Base-by-base conservation (phyloP, 108 stramenopile genomes). In the Pseudonitzschia pungens region DNA sequence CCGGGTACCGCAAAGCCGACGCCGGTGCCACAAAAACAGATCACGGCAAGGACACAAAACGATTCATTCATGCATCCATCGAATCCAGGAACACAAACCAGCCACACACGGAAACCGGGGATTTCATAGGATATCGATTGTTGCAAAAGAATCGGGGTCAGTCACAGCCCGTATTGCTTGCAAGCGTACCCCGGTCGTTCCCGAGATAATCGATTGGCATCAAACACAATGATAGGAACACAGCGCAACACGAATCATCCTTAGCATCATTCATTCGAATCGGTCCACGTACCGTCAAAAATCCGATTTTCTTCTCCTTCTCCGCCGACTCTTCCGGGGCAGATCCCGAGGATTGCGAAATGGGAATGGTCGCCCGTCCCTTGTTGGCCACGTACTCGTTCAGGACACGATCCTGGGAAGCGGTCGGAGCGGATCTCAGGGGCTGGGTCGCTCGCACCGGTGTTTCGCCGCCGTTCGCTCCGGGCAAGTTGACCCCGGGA, bases 401-500 rank as follows among this genome's bases (percentile, higher is more conserved):
- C 60, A 62, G 15, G 32, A 62, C 29, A 36, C 60, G 32, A 21
- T 62, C 60, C 20, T 62, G 60, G 9, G 60, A 62, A 4, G 57
- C 31, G 14, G 57, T 58, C 4, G 57, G 57, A 58, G 57, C 6
- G 5, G 57, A 58, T 6, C 7, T 62, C 32, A 62, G 14, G 15
- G 60, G 60, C 29, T 62, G 60, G 32, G 60, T 62, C 0, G 60
- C 60, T 58, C 57, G 53, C 7, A 54, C 53, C 7, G n/a, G n/a
- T n/a, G n/a, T n/a, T n/a, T 24, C 53, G 14, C 56, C 4, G 26
- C 56, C 29, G 11, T 27, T 31, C 11, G 9, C 56, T 28, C 57
- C 57, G 27, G 29, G 29, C 15, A 28, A 4, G 14, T 9, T 41
- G 29, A 33, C 60, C 3, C 60, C 60, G n/a, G n/a, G 20, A 15